Base-by-base conservation (phyloP, 2,329 filamentous ascomycete genomes). In the Fusarium temperatum region DNA sequence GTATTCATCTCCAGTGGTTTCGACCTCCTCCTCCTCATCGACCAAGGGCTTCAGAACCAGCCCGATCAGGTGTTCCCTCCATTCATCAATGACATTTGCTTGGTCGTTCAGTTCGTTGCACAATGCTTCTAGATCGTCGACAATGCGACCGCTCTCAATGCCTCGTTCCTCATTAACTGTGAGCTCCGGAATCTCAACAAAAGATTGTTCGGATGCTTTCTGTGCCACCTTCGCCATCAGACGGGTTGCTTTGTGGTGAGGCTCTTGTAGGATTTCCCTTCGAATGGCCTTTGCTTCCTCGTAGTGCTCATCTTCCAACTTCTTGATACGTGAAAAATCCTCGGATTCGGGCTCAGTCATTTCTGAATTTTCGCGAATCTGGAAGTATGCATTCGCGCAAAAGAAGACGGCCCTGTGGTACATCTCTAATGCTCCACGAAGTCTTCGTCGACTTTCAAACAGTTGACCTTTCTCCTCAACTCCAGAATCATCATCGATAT, bases 1-100 rank as follows among this genome's bases (percentile, higher is more conserved):
- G 72, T 98, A 96, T 80, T 98, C 96, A 67, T 98, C 92, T 30
- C 96, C 96, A 17, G 94, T 96, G 6, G 91, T 88, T 66, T 97
- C 94, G 15, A 88, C 83, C 22, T 85, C 85, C 2, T 90, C 90
- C 45, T 97, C 94, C 78, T 96, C 91, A 75, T 98, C 96, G 24
- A 98, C 90, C 4, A 98, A 86, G 0, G 94, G 90, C 68, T 91
- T 88, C 17, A 93, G 83, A 15, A 98, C 86, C 26, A 96, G 88
- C 61, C 92, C 88, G 24, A 94, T 87, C 66, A 95, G 91, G 47
- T 90, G 86, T 65, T 92, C 88, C 47, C 95, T 90, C 94, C 93
- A 97, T 54, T 91, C 87, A 53, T 93, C 89, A 53, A 98, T 87
- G 55, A 92, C 82, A 36, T 88, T 84, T 1, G 92, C 91, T 83